These are phyloP conservation scores for Suillus tomentosus DNA, from an alignment of 768 basidiomycete genomes.

Conservation along the genomic window DNA sequence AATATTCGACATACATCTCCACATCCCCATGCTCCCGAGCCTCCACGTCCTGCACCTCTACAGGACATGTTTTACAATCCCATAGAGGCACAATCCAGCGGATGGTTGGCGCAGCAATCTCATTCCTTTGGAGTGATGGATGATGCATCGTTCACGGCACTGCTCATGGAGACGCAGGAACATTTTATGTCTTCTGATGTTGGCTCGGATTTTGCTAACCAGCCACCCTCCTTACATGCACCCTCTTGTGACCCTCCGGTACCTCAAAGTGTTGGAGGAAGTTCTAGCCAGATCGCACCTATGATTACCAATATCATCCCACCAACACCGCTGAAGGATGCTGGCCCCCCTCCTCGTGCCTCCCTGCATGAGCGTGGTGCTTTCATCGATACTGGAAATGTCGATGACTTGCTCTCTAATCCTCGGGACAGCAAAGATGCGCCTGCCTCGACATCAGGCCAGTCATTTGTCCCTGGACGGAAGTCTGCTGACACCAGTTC, in stretches of 20 bases:
- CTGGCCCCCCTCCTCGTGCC: neutral
- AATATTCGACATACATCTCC: neutral
- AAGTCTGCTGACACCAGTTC: neutral
- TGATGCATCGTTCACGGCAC: neutral
- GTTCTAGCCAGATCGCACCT: neutral
- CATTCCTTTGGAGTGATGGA: neutral
- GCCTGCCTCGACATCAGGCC: neutral
- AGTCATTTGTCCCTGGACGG: neutral
- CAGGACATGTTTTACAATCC: slow-evolving; percentile 2
- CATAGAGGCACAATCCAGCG: neutral
- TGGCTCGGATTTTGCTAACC: neutral
- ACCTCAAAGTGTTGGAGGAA: neutral
- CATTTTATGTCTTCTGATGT: neutral
- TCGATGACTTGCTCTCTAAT: neutral
- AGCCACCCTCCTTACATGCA: neutral
- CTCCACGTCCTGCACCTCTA: neutral
- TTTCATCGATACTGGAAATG: neutral
- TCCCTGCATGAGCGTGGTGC: neutral
- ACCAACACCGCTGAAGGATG: slow-evolving; percentile 1
- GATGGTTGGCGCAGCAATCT: neutral
- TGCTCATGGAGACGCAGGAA: neutral
- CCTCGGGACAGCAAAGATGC: neutral
- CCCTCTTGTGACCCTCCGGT: neutral
- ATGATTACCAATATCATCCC: neutral
- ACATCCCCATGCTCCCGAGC: neutral